Conservation (phyloP, 768 basidiomycete species). For the Krasilnikovozyma curviuscula region DNA sequence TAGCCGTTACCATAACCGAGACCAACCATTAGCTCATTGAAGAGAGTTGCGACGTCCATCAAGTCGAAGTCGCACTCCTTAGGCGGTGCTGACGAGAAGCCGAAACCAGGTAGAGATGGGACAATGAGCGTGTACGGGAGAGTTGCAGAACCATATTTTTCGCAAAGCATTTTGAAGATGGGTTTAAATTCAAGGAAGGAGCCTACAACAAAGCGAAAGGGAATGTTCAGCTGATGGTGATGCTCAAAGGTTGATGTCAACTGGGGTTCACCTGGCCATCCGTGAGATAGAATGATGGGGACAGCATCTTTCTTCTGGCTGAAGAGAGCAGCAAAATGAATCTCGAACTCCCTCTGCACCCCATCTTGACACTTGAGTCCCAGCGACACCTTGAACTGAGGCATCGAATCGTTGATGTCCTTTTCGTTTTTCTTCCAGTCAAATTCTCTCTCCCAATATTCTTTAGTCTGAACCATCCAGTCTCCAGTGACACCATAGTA, state of each 20-base stretch:
- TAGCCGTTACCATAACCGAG: conserved; percentile 22
- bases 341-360: no score
- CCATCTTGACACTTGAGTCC: no score
- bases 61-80: conserved; percentile 16
- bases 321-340: conserved; percentile 10
- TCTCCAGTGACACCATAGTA: no score
- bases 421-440: no score
- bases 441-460: no score
- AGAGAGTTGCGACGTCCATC: conserved; percentile 18
- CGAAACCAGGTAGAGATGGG: conserved; percentile 18
- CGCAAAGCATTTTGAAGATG: no score
- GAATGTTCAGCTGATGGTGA: no score
- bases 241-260: not conserved
- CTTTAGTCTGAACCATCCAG: no score
- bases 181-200: no score
- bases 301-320: conserved; percentile 13
- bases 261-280: conserved; percentile 5
- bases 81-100: conserved; percentile 20
- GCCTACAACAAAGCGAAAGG: not conserved
- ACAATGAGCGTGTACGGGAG: conserved; percentile 15
- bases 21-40: conserved; percentile 22
- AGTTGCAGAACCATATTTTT: no score
- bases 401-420: no score
- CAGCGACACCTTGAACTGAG: no score
- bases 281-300: conserved; percentile 15